A percentile compares a stretch with the other conserved stretches of the same genome.
These are phyloP conservation scores for Corinectria fuckeliana DNA, from an alignment of 2,329 filamentous ascomycete genomes.

Conservation along the genomic window DNA sequence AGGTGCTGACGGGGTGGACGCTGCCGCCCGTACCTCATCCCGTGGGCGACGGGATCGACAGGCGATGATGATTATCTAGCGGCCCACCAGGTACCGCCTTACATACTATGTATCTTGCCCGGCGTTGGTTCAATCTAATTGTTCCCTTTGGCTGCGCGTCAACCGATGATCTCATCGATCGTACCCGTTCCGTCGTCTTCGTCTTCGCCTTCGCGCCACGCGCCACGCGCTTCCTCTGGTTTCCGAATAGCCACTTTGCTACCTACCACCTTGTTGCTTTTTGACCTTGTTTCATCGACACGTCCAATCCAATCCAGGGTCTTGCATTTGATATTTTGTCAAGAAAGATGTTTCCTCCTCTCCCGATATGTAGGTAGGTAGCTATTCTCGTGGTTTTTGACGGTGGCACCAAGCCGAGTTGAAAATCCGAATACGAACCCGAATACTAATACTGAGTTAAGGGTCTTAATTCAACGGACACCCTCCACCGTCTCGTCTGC, in stretches of 20 bases:
- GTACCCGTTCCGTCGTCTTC: constrained; percentile 11
- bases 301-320: background rate
- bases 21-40: constrained; percentile 7
- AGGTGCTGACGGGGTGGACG: constrained; percentile 18
- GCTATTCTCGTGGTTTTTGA: too few species aligned
- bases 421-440: constrained; percentile 28
- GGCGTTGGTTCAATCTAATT: too few species aligned
- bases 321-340: constrained; percentile 6
- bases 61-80: constrained; percentile 6
- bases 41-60: background rate
- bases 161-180: constrained; percentile 24
- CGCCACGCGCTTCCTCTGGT: background rate
- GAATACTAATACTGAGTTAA: constrained; percentile 27
- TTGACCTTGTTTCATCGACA: background rate
- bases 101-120: too few species aligned
- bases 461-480: too few species aligned
- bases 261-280: background rate
- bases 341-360: background rate
- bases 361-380: too few species aligned
- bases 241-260: background rate
- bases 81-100: constrained; percentile 4
- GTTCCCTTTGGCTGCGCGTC: background rate
- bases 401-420: background rate
- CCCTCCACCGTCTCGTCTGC: background rate
- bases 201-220: constrained; percentile 20